Base-by-base conservation (phyloP, 352 stramenopile genomes). In the Pseudoperonospora humuli region DNA sequence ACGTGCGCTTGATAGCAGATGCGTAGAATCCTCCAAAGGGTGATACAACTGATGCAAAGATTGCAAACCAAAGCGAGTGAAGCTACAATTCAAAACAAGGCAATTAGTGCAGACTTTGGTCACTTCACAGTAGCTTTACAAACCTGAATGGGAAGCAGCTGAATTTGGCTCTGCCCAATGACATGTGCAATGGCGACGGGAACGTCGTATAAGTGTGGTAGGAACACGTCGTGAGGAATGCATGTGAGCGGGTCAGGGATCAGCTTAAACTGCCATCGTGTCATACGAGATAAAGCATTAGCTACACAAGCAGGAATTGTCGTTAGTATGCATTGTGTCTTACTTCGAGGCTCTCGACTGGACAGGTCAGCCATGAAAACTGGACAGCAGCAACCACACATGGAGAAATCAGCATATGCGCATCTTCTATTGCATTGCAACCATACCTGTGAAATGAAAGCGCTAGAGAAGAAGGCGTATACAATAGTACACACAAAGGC, bases 1-100 rank as follows among this genome's bases (percentile, higher is more conserved):
- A 98, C 18, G 96, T 97, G 36, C 97, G 85, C 73, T 99, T 99
- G 52, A 99, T 98, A 17, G 96, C 96, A 29, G 84, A 98, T 2
- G 96, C 96, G 59, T 99, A 93, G 65, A 99, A 99, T 26, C 96
- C 97, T 39, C 96, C 96, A 64, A 99, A 99, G 18, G 97, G 97
- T 21, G 96, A 96, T n/a, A 99, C 89, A 18, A 99, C 61, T 31
- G 89, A 98, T 26, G 95, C 94, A 48, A 99, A 99, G 18, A 96
- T 76, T 9, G 89, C 94, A 54, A 99, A 96, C 59, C 93, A 86
- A 14, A 99, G 57, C 25, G 89, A 97, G 73, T 99, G 97, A 19
- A 97, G 50, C 78, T 99, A 68, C 10, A 43, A 37, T 45, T 4
- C 35, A 23, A 20, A 50, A 3, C 13, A 51, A 11, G 24, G 47